Conservation (phyloP, 192 early-diverging fungal species). For the Oehlia diaphana region DNA sequence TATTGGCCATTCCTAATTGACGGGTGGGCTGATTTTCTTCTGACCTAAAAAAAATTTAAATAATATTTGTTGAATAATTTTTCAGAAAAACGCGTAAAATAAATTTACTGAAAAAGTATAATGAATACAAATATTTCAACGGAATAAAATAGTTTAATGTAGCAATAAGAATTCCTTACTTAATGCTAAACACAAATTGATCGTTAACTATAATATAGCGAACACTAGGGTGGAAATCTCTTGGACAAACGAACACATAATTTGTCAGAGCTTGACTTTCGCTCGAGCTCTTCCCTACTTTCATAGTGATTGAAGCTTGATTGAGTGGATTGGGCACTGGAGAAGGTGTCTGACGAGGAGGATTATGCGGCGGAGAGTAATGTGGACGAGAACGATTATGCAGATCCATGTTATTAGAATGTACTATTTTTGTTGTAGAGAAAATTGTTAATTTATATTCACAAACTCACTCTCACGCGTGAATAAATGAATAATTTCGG, state of each 20-base stretch:
- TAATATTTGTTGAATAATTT: background rate
- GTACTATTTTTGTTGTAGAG: too few relatives aligned
- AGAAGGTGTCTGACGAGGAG: background rate
- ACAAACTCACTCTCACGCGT: too few relatives aligned
- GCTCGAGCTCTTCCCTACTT: slow-evolving; percentile 50
- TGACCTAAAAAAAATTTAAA: slow-evolving; percentile 33
- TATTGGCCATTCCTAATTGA: slow-evolving; percentile 51
- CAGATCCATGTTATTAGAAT: background rate
- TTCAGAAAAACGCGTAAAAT: background rate
- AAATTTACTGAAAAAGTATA: background rate
- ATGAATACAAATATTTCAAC: background rate
- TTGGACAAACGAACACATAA: slow-evolving; percentile 68
- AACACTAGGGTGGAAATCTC: slow-evolving; percentile 67
- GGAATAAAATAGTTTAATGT: background rate
- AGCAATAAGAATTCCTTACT: slow-evolving; percentile 40
- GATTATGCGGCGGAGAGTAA: background rate
- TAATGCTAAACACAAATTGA: slow-evolving; percentile 79
- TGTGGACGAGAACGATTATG: background rate
- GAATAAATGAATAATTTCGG: too few relatives aligned
- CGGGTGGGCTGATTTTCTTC: slow-evolving; percentile 46
- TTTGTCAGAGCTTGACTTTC: slow-evolving; percentile 65
- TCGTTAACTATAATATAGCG: slow-evolving; percentile 79
- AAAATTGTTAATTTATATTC: too few relatives aligned
- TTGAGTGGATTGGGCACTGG: background rate
- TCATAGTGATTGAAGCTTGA: slow-evolving; percentile 15